phyloP scores from a whole-genome alignment of 1,284 basidiomycete species.

The Leccinum subrobustum region DNA sequence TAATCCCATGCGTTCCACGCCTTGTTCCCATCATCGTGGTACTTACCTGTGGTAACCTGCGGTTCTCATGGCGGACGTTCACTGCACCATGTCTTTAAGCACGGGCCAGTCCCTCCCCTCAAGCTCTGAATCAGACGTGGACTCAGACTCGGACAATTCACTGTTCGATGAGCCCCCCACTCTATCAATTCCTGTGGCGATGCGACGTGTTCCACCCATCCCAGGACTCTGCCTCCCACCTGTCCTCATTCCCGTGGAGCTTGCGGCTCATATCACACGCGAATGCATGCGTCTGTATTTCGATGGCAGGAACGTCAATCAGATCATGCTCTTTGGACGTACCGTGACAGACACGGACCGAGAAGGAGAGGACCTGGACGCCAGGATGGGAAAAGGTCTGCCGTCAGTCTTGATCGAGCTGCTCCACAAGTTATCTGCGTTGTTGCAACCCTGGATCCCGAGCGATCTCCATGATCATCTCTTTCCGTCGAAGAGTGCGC shows the following conservation, averaged over 20 bases:
- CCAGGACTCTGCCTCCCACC: slow-evolving; percentile 60
- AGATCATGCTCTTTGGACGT: slow-evolving; percentile 77
- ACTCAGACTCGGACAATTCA: slow-evolving; percentile 36
- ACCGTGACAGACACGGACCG: slow-evolving; percentile 22
- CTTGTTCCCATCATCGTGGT: neutral
- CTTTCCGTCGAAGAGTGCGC: slow-evolving; percentile 43
- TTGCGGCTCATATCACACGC: slow-evolving; percentile 48
- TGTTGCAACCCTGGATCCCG: slow-evolving; percentile 51
- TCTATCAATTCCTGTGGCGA: slow-evolving; percentile 16
- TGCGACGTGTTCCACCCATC: slow-evolving; percentile 49
- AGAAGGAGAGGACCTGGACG: slow-evolving; percentile 17
- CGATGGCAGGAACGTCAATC: slow-evolving; percentile 49
- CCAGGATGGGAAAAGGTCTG: slow-evolving; percentile 39
- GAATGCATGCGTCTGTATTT: slow-evolving; percentile 65
- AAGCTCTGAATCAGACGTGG: slow-evolving; percentile 3
- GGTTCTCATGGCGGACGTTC: neutral
- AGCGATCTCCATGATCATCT: slow-evolving; percentile 48
- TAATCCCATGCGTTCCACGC: neutral
- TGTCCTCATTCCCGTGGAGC: slow-evolving; percentile 46
- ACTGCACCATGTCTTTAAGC: slow-evolving; percentile 14
- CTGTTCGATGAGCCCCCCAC: slow-evolving; percentile 40
- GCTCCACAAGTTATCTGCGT: slow-evolving; percentile 46
- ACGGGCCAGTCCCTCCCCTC: slow-evolving; percentile 1
- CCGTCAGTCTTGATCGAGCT: slow-evolving; percentile 56
- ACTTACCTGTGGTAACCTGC: neutral